Evolutionary conservation across 306 rosid species (phyloP).

Genomic region (Vigna nakashimae): DNA sequence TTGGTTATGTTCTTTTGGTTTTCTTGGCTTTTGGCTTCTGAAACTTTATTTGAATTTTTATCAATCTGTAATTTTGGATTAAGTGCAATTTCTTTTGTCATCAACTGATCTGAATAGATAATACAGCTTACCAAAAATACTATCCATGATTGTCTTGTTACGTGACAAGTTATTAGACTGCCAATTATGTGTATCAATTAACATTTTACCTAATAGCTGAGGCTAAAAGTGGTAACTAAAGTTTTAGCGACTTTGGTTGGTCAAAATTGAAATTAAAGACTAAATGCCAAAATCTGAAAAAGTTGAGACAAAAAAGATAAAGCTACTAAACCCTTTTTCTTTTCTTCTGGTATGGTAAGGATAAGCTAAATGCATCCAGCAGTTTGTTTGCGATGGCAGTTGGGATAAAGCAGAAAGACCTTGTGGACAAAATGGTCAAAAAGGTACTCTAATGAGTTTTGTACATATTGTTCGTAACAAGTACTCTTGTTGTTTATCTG

Average conservation of each 20-base stretch:
- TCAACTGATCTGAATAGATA: not conserved
- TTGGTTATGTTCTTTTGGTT: not conserved
- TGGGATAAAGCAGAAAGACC: slow-evolving; percentile 80
- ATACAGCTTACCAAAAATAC: too few species aligned
- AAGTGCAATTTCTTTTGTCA: too few species aligned
- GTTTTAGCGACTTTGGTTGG: too few species aligned
- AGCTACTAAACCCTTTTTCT: not conserved
- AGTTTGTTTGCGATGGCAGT: slow-evolving; percentile 74
- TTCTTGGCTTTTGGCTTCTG: not conserved
- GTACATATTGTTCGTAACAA: not conserved
- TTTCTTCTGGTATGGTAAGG: slow-evolving; percentile 39
- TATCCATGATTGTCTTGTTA: too few species aligned
- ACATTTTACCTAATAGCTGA: too few species aligned
- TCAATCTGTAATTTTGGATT: not conserved
- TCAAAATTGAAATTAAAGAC: too few species aligned
- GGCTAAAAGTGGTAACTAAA: too few species aligned
- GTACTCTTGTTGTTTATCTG: slow-evolving; percentile 17
- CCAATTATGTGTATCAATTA: too few species aligned
- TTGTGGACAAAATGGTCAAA: slow-evolving; percentile 76
- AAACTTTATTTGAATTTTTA: too few species aligned
- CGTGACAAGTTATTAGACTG: too few species aligned
- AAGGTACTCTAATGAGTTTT: slow-evolving; percentile 61
- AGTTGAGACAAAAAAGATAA: not conserved
- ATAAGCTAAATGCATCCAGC: slow-evolving; percentile 45
- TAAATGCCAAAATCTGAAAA: not conserved